Conservation (phyloP, 768 basidiomycete species). For the Pholiota conissans region DNA sequence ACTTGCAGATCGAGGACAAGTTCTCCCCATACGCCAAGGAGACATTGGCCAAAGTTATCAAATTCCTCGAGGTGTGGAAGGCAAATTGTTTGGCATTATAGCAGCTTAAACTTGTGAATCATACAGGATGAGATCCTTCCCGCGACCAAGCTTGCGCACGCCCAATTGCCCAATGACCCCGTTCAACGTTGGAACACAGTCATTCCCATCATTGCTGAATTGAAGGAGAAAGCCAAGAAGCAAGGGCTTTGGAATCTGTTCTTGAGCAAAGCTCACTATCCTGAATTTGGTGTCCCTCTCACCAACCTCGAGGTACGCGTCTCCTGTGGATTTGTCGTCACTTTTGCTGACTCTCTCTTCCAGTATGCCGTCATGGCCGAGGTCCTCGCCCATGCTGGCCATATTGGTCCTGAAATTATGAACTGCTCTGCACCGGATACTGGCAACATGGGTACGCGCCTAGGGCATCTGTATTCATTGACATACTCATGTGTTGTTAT, state of each 20-base stretch:
- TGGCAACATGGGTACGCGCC: constrained; percentile 87
- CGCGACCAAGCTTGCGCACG: constrained; percentile 71
- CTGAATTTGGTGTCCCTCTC: constrained; percentile 83
- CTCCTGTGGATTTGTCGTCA: background rate
- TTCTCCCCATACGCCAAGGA: constrained; percentile 91
- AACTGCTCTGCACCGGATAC: constrained; percentile 98
- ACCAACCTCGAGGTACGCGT: constrained; percentile 83
- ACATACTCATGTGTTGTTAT: background rate
- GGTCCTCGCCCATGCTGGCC: constrained; percentile 81
- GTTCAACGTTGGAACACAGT: constrained; percentile 81
- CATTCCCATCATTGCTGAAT: constrained; percentile 76
- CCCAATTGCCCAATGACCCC: constrained; percentile 78
- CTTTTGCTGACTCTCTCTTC: constrained; percentile 2
- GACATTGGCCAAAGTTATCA: constrained; percentile 77
- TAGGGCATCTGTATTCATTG: background rate
- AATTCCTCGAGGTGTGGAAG: constrained; percentile 85
- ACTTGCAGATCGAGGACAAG: constrained; percentile 78
- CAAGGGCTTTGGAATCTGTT: constrained; percentile 97
- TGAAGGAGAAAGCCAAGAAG: constrained; percentile 86
- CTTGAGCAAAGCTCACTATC: constrained; percentile 92
- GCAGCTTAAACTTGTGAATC: background rate
- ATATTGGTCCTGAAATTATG: constrained; percentile 80
- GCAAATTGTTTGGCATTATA: background rate
- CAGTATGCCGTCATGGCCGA: constrained; percentile 99
- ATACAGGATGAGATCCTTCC: constrained; percentile 88